Evolutionary conservation across 2,329 filamentous ascomycete genomes (phyloP).

Genomic region (Neophaeococcomyces aloes): DNA sequence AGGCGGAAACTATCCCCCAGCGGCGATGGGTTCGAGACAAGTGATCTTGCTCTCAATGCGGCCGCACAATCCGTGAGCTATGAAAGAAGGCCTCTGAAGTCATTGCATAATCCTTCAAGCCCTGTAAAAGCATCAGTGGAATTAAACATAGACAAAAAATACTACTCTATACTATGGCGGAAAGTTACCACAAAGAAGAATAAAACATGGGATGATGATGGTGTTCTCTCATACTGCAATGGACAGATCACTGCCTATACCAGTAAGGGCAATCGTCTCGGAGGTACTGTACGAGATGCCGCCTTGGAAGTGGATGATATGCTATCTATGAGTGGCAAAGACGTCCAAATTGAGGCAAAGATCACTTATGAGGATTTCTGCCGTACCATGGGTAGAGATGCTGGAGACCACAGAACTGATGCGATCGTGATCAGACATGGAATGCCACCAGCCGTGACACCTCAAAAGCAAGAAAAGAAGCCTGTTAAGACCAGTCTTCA

Average conservation of each 20-base stretch:
- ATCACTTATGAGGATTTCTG: constrained; percentile 51
- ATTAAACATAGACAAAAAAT: constrained; percentile 9
- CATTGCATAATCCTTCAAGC: constrained; percentile 25
- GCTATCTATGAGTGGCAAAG: constrained; percentile 55
- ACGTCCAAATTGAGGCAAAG: constrained; percentile 55
- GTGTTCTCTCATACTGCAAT: constrained; percentile 47
- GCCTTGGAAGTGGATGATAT: constrained; percentile 49
- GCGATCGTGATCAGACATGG: neutral
- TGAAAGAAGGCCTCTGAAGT: constrained; percentile 10
- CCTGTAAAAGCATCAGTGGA: constrained; percentile 23
- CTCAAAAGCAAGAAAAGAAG: constrained; percentile 7
- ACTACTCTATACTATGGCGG: constrained; percentile 39
- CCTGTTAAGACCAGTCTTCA: constrained; percentile 14
- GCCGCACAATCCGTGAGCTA: neutral
- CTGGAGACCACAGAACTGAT: constrained; percentile 3
- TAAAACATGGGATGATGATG: constrained; percentile 69
- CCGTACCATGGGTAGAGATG: constrained; percentile 35
- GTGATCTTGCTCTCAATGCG: neutral
- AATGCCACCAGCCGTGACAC: constrained; percentile 14
- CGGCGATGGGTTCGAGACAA: constrained; percentile 9
- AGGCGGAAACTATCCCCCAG: constrained; percentile 26
- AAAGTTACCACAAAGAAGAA: constrained; percentile 63
- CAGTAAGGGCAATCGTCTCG: constrained; percentile 54
- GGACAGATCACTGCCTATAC: constrained; percentile 54
- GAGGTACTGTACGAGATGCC: constrained; percentile 45